Conservation (phyloP, 805 yeast species). For the Tetrapisispora phaffii region DNA sequence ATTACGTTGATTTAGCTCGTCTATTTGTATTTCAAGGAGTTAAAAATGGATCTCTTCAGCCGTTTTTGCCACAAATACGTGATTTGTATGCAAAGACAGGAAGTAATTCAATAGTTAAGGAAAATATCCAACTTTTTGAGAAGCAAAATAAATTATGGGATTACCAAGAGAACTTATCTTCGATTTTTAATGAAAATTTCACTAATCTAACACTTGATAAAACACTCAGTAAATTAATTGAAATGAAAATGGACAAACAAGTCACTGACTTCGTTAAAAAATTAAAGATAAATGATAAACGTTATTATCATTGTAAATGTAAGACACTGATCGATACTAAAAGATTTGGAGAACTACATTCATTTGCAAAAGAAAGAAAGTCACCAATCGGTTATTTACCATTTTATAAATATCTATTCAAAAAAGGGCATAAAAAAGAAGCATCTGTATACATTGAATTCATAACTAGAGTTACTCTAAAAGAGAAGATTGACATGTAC, state of each 20-base stretch:
- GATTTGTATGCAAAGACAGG: slow-evolving; percentile 21
- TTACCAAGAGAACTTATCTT: slow-evolving; percentile 37
- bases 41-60: slow-evolving; percentile 27
- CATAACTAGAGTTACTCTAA: slow-evolving; percentile 37
- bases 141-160: slow-evolving; percentile 34
- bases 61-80: slow-evolving; percentile 28
- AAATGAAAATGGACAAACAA: slow-evolving; percentile 38
- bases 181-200: slow-evolving; percentile 34
- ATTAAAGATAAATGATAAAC: slow-evolving; percentile 48
- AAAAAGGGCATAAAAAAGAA: slow-evolving; percentile 45
- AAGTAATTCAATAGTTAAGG: slow-evolving; percentile 9
- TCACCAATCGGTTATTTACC: slow-evolving; percentile 68
- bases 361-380: slow-evolving; percentile 41
- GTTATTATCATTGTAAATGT: slow-evolving; percentile 45
- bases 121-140: slow-evolving; percentile 7
- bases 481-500: slow-evolving; percentile 41
- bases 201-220: slow-evolving; percentile 37
- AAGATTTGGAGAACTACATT: slow-evolving; percentile 47
- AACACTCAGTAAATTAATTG: slow-evolving; percentile 38
- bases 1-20: slow-evolving; percentile 38
- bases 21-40: slow-evolving; percentile 29
- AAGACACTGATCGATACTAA: slow-evolving; percentile 37
- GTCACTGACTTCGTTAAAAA: slow-evolving; percentile 42
- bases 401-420: slow-evolving; percentile 45
- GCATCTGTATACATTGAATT: slow-evolving; percentile 51